Percentiles rank a stretch among this genome's conserved stretches.
Evolutionary conservation across 352 stramenopile species (phyloP).

Genomic region (Thraustotheca clavata): DNA sequence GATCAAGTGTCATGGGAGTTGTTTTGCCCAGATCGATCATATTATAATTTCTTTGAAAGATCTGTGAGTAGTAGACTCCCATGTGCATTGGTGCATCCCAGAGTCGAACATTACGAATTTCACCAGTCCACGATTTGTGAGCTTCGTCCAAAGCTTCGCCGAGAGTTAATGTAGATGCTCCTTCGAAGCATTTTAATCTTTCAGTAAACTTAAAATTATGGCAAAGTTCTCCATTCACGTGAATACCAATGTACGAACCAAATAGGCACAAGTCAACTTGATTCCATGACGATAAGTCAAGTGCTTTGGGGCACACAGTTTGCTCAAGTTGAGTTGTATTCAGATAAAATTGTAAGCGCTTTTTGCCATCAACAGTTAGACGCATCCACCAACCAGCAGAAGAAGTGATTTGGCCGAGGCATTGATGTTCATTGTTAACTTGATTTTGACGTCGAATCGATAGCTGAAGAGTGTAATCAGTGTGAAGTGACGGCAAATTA

Average conservation of each 20-base stretch:
- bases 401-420: background rate
- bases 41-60: background rate
- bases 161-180: background rate
- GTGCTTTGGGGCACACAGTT: slow-evolving; percentile 19
- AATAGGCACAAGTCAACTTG: slow-evolving; percentile 9
- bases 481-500: background rate
- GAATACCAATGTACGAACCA: slow-evolving; percentile 5
- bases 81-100: slow-evolving; percentile 45
- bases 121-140: background rate
- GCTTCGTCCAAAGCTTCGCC: background rate
- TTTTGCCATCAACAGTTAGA: background rate
- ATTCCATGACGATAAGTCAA: slow-evolving; percentile 36
- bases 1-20: background rate
- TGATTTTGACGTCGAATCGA: background rate
- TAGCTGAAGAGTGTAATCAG: slow-evolving; percentile 14
- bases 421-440: background rate
- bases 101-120: slow-evolving; percentile 49
- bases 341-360: background rate
- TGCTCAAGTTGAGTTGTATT: background rate
- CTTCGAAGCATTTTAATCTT: background rate
- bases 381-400: slow-evolving; percentile 8
- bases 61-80: background rate
- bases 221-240: background rate
- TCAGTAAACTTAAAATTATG: background rate
- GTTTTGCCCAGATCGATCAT: background rate